phyloP scores from a whole-genome alignment of 768 basidiomycete genomes.

The Lactarius quietus region DNA sequence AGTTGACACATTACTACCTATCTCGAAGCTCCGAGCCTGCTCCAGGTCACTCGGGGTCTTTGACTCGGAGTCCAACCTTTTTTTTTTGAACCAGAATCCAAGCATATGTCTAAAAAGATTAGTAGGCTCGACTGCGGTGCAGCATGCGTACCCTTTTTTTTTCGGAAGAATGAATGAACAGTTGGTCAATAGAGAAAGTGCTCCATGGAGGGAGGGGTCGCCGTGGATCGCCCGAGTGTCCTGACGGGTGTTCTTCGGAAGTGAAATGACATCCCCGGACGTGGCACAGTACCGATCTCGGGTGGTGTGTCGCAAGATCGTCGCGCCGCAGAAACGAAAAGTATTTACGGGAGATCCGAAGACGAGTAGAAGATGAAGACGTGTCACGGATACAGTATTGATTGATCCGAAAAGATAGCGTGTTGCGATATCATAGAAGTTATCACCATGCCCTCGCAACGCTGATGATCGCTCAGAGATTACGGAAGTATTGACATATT shows the following conservation, averaged over 20 bases:
- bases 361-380: neutral
- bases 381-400: too few relatives aligned
- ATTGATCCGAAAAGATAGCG: neutral
- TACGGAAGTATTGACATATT: neutral
- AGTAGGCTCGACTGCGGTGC: neutral
- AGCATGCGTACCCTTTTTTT: neutral
- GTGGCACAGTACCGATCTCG: neutral
- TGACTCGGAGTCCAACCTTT: too few relatives aligned
- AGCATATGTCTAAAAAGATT: neutral
- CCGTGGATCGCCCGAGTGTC: neutral
- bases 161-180: neutral
- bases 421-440: neutral
- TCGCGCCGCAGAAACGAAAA: neutral
- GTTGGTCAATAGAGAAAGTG: neutral
- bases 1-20: neutral
- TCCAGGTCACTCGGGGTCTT: neutral
- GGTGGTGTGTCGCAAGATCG: neutral
- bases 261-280: neutral
- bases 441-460: neutral
- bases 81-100: too few relatives aligned
- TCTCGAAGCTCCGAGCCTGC: neutral
- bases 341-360: neutral
- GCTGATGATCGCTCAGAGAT: neutral
- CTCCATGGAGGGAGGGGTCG: neutral
- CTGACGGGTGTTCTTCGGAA: neutral